These are phyloP conservation scores for Globisporangium rhizosaccharum DNA, from an alignment of 352 stramenopile genomes.

Conservation along the genomic window DNA sequence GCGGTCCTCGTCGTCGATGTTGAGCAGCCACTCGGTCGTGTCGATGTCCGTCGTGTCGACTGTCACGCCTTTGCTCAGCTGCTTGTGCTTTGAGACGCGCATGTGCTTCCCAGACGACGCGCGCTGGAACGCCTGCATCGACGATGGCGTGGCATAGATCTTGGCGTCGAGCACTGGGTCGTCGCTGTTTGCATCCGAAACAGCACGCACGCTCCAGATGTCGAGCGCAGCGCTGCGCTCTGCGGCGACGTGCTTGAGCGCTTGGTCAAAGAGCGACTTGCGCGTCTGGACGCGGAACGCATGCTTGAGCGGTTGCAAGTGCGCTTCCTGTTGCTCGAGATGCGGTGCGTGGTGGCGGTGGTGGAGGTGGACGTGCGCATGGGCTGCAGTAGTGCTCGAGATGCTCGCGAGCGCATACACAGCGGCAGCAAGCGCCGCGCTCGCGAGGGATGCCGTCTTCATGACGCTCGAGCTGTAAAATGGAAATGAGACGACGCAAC, in stretches of 20 bases:
- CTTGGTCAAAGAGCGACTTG: slow-evolving; percentile 12
- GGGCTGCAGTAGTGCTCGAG: background rate
- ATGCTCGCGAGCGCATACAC: no score
- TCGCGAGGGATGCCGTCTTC: no score
- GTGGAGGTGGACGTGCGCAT: slow-evolving; percentile 3
- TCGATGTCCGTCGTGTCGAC: background rate
- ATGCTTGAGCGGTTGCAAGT: slow-evolving; percentile 7
- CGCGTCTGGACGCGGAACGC: slow-evolving; percentile 9
- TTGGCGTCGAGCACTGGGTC: slow-evolving; percentile 9
- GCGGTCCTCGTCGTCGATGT: slow-evolving; percentile 3
- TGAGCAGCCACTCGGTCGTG: slow-evolving; percentile 2
- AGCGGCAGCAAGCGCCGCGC: no score
- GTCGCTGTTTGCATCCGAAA: background rate
- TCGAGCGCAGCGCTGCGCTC: slow-evolving; percentile 5
- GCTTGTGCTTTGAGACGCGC: background rate
- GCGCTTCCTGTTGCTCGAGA: background rate
- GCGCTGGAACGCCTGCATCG: slow-evolving; percentile 5
- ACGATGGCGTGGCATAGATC: slow-evolving; percentile 8
- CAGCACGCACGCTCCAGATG: slow-evolving; percentile 8
- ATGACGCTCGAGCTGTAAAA: no score
- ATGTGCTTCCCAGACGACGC: background rate
- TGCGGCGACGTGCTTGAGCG: background rate
- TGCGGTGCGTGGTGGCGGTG: background rate
- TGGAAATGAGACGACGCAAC: no score
- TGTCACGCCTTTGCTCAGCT: slow-evolving; percentile 1